Percentiles rank a stretch among this genome's conserved stretches.
phyloP scores from a whole-genome alignment of 371 early-diverging fungal genomes.

The Mucor irregularis region DNA sequence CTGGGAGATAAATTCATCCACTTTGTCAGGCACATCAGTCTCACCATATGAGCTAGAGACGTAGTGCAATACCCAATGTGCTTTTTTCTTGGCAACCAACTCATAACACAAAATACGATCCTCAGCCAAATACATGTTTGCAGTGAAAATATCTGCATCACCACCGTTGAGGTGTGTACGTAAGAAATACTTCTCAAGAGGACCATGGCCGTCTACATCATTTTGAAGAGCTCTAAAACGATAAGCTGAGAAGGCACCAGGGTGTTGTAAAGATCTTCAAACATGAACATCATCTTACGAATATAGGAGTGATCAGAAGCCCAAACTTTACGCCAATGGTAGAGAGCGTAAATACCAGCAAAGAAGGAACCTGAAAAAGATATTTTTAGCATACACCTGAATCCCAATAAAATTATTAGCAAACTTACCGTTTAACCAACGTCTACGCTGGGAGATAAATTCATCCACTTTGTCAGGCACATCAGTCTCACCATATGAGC shows the following conservation, averaged over 20 bases:
- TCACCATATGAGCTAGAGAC: constrained; percentile 74
- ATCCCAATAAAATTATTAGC: background rate
- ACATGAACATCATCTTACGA: constrained; percentile 63
- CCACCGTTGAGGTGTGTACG: constrained; percentile 86
- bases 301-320: constrained; percentile 59
- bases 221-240: constrained; percentile 86
- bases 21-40: constrained; percentile 78
- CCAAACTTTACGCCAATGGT: constrained; percentile 58
- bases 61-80: constrained; percentile 72
- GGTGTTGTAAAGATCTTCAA: constrained; percentile 72
- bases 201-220: constrained; percentile 64
- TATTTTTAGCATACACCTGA: background rate
- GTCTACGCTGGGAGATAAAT: constrained; percentile 84
- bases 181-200: constrained; percentile 89
- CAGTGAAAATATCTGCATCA: constrained; percentile 66
- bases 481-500: constrained; percentile 82
- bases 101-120: constrained; percentile 90
- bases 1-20: constrained; percentile 84
- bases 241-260: constrained; percentile 96
- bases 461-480: constrained; percentile 77
- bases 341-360: constrained; percentile 60
- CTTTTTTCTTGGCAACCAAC: constrained; percentile 71
- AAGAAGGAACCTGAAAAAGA: constrained; percentile 76
- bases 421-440: constrained; percentile 76
- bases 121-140: constrained; percentile 83